Evolutionary conservation across 768 basidiomycete genomes (phyloP).

Genomic region (Boletales sp.): DNA sequence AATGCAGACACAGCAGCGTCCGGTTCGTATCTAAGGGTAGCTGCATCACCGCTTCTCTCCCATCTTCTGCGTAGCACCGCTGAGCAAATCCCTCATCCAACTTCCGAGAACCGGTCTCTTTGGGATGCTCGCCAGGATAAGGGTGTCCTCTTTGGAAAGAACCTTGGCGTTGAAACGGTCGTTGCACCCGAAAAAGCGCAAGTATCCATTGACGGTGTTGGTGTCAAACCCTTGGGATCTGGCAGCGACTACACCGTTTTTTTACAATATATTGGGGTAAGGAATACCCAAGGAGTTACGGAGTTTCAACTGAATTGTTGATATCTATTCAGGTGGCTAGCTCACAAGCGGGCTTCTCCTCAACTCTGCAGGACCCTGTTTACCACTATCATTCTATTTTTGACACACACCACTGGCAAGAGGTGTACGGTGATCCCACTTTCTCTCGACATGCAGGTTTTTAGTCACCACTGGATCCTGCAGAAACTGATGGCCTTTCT

Average conservation of each 20-base stretch:
- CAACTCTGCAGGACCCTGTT: slow-evolving; percentile 48
- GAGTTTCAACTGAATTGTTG: background rate
- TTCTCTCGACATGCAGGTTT: slow-evolving; percentile 66
- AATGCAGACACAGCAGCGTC: slow-evolving; percentile 50
- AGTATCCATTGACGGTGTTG: slow-evolving; percentile 32
- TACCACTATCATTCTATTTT: slow-evolving; percentile 81
- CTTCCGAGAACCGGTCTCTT: slow-evolving; percentile 56
- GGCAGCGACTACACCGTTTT: slow-evolving; percentile 94
- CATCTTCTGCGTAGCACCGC: slow-evolving; percentile 69
- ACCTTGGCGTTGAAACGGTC: slow-evolving; percentile 27
- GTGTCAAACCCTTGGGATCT: slow-evolving; percentile 66
- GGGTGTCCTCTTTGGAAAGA: slow-evolving; percentile 38
- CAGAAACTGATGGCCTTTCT: slow-evolving; percentile 1
- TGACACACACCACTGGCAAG: slow-evolving; percentile 70
- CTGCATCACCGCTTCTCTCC: slow-evolving; percentile 79
- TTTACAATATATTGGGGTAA: slow-evolving; percentile 72
- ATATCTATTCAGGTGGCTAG: slow-evolving; percentile 30
- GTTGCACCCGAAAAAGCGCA: slow-evolving; percentile 23
- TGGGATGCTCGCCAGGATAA: slow-evolving; percentile 73
- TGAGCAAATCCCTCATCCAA: slow-evolving; percentile 70
- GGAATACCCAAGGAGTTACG: slow-evolving; percentile 11
- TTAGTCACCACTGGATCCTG: background rate
- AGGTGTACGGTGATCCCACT: slow-evolving; percentile 70
- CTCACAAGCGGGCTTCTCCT: slow-evolving; percentile 28
- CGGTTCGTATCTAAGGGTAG: slow-evolving; percentile 47